phyloP scores from a whole-genome alignment of 2,329 filamentous ascomycete species.

The Aureobasidium sp. region DNA sequence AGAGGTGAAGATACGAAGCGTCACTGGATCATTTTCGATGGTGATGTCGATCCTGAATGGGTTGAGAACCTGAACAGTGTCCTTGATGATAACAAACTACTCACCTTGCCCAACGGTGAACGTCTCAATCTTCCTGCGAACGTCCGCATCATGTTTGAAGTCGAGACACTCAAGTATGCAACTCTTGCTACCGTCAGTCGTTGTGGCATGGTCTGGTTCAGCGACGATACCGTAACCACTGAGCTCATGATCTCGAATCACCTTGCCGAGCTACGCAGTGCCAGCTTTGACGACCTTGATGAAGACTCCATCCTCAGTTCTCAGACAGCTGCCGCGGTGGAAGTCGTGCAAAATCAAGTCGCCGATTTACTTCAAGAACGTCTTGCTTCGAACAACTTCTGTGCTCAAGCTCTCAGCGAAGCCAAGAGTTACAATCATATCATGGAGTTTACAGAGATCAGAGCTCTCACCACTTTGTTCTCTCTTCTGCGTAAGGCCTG shows the following conservation, averaged over 20 bases:
- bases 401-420: conserved; percentile 66
- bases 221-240: conserved; percentile 89
- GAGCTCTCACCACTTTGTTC: conserved; percentile 86
- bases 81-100: conserved; percentile 94
- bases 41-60: conserved; percentile 98
- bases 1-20: conserved; percentile 94
- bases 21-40: conserved; percentile 99
- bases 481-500: conserved; percentile 92
- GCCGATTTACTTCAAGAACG: conserved; percentile 71
- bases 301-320: conserved; percentile 76
- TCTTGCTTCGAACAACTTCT: conserved; percentile 71
- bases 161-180: conserved; percentile 94
- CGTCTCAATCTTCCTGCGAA: conserved; percentile 90
- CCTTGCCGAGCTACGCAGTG: conserved; percentile 69
- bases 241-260: conserved; percentile 92
- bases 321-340: conserved; percentile 51
- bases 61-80: conserved; percentile 99
- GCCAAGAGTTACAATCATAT: conserved; percentile 82
- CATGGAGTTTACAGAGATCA: conserved; percentile 93
- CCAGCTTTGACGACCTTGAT: conserved; percentile 89
- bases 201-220: conserved; percentile 99
- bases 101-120: conserved; percentile 95
- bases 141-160: conserved; percentile 99
- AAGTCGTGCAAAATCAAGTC: conserved; percentile 71
- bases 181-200: conserved; percentile 98